These are phyloP conservation scores for Heracleum sosnowskyi DNA, from an alignment of 129 eudicot species.

Conservation along the genomic window DNA sequence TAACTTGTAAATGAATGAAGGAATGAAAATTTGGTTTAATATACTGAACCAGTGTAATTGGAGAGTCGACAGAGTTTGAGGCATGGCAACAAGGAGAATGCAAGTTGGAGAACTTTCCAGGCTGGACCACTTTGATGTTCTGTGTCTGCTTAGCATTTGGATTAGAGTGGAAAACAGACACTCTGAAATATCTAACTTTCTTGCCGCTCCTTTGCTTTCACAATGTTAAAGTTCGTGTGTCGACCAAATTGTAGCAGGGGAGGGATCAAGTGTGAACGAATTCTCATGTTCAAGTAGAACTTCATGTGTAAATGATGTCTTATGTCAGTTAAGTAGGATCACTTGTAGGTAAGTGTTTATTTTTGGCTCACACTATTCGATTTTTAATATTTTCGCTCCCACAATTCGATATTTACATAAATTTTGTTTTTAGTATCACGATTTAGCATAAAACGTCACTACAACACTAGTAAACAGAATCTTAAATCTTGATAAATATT, in stretches of 20 bases:
- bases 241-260: background rate
- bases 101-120: background rate
- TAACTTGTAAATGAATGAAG: background rate
- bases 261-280: no score
- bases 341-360: no score
- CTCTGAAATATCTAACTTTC: background rate
- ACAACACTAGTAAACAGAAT: no score
- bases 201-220: background rate
- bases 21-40: background rate
- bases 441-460: no score
- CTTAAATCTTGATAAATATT: no score
- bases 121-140: background rate
- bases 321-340: no score
- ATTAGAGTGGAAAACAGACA: constrained; percentile 2
- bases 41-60: background rate
- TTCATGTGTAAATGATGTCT: background rate
- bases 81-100: background rate
- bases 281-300: background rate
- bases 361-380: no score
- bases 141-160: background rate
- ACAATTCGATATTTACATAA: no score
- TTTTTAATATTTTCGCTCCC: no score
- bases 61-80: background rate
- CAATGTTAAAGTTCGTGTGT: background rate
- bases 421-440: no score